These are phyloP conservation scores for Aspergillus caelatus DNA, from an alignment of 2,329 filamentous ascomycete genomes.

Conservation along the genomic window DNA sequence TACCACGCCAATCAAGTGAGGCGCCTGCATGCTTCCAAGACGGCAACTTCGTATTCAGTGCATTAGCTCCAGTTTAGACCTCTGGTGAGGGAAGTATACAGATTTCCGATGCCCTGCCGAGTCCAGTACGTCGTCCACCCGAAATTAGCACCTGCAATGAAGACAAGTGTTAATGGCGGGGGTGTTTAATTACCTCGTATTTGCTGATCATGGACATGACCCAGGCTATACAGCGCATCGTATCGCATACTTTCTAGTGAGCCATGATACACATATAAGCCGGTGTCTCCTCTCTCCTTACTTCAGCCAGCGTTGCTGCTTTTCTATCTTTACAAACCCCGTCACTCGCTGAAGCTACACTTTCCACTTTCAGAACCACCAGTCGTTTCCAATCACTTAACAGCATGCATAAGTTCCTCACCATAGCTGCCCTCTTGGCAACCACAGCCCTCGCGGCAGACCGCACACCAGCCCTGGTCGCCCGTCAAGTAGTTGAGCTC, in stretches of 20 bases:
- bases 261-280: background rate
- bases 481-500: background rate
- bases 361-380: background rate
- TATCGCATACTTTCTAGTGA: background rate
- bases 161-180: background rate
- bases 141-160: background rate
- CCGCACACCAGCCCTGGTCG: background rate
- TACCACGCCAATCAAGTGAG: background rate
- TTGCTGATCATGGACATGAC: background rate
- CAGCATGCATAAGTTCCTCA: constrained; percentile 14
- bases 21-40: background rate
- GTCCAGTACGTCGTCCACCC: background rate
- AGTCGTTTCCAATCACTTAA: constrained; percentile 23
- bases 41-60: constrained; percentile 2
- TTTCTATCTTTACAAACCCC: background rate
- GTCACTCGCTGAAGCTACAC: background rate
- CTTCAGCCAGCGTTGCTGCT: background rate
- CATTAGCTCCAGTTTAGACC: constrained; percentile 42
- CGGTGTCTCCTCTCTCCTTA: background rate
- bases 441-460: background rate
- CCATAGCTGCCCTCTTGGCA: background rate
- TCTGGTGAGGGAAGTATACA: constrained; percentile 39
- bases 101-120: background rate
- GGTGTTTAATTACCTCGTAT: background rate
- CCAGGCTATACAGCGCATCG: background rate